Conservation (phyloP, 1,139 yeast genomes). For the Nakaseomyces glabratus region DNA sequence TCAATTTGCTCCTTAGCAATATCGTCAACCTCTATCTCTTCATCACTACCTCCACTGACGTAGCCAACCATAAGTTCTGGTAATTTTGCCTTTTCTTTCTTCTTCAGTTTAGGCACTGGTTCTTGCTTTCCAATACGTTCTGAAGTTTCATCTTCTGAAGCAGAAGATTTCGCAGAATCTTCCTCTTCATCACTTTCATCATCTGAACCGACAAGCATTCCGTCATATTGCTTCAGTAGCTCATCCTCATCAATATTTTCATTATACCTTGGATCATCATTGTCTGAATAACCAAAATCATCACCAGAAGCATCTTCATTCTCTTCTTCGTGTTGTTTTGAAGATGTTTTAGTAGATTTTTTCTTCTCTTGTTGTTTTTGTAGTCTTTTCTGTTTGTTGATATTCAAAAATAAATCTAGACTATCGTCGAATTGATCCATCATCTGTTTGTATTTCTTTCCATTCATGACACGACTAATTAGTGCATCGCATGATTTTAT, state of each 20-base stretch:
- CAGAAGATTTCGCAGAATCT: conserved; percentile 47
- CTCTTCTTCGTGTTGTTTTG: conserved; percentile 16
- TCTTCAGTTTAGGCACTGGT: conserved; percentile 23
- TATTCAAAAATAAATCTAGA: conserved; percentile 52
- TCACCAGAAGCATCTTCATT: conserved; percentile 22
- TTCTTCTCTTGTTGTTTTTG: conserved; percentile 5
- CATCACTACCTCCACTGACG: conserved; percentile 60
- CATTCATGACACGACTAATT: conserved; percentile 45
- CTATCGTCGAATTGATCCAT: conserved; percentile 47
- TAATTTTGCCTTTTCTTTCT: conserved; percentile 34
- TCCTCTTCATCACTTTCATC: conserved; percentile 37
- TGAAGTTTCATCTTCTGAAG: too few species aligned
- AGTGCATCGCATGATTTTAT: conserved; percentile 34
- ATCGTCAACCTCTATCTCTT: conserved; percentile 39
- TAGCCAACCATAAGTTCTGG: conserved; percentile 75
- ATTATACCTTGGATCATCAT: conserved; percentile 29
- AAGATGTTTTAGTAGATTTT: conserved; percentile 5
- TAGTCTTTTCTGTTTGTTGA: conserved; percentile 36
- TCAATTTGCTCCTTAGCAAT: conserved; percentile 45
- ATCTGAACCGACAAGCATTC: conserved; percentile 47
- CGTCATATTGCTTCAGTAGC: conserved; percentile 37
- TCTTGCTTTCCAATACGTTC: too few species aligned
- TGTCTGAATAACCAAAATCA: conserved; percentile 18
- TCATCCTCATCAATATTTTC: conserved; percentile 10
- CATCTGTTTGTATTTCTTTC: conserved; percentile 40